These are phyloP conservation scores for Mycosphaerella arachidis DNA, from an alignment of 2,329 filamentous ascomycete species.

Conservation along the genomic window DNA sequence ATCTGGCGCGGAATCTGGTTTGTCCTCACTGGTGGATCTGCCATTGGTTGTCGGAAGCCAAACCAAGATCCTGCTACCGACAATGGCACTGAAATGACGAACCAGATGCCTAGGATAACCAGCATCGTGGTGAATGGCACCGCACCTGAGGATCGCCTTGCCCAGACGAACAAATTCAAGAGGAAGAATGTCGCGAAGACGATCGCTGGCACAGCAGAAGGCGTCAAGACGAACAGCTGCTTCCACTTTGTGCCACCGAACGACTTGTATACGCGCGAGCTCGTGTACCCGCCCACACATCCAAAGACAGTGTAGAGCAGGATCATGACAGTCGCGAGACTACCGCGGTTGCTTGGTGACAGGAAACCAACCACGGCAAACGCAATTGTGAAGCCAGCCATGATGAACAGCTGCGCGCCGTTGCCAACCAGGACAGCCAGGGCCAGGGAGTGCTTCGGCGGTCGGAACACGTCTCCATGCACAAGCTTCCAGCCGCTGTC, in stretches of 20 bases:
- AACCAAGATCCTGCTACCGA: constrained; percentile 89
- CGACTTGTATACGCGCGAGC: constrained; percentile 87
- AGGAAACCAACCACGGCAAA: constrained; percentile 93
- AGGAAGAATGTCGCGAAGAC: constrained; percentile 89
- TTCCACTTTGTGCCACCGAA: constrained; percentile 94
- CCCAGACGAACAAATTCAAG: constrained; percentile 94
- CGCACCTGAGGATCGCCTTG: constrained; percentile 82
- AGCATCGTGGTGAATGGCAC: constrained; percentile 98
- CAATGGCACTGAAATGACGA: constrained; percentile 88
- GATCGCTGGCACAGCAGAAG: constrained; percentile 75
- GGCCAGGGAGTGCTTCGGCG: constrained; percentile 74
- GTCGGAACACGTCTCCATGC: constrained; percentile 93
- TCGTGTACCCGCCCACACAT: constrained; percentile 86
- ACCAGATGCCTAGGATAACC: constrained; percentile 90
- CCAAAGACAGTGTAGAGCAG: constrained; percentile 90
- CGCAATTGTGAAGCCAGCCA: constrained; percentile 89
- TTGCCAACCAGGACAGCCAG: constrained; percentile 87
- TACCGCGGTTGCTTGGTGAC: constrained; percentile 91
- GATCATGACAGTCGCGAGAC: constrained; percentile 87
- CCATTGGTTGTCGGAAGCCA: constrained; percentile 67
- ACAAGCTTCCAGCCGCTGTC: constrained; percentile 99
- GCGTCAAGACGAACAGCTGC: constrained; percentile 83
- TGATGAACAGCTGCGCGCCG: constrained; percentile 93
- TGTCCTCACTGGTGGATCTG: constrained; percentile 80
- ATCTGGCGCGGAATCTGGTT: constrained; percentile 99